phyloP scores from a whole-genome alignment of 164 flowering plant genomes.

The grape (Vitis vinifera) region ASM3070453v1 NC_081822.1:36468501-36469000 shows the following conservation, averaged over 20 bases:
- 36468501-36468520: constrained; percentile 48
- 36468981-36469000: constrained; percentile 93
- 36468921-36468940: background rate
- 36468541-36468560: constrained; percentile 86
- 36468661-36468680: background rate
- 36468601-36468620: background rate
- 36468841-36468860: constrained; percentile 94
- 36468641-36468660: background rate
- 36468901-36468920: background rate
- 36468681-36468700: background rate
- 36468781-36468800: constrained; percentile 93
- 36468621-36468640: background rate
- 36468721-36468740: constrained; percentile 94
- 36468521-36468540: constrained; percentile 65
- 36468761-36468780: constrained; percentile 97
- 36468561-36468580: constrained; percentile 34
- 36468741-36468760: constrained; percentile 90
- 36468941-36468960: background rate
- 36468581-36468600: constrained; percentile 52
- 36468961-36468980: constrained; percentile 42
- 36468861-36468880: constrained; percentile 96
- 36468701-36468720: constrained; percentile 45
- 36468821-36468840: constrained; percentile 92
- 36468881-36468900: constrained; percentile 68
- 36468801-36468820: constrained; percentile 77